Conservation (phyloP, 768 basidiomycete genomes). For the Suillus subluteus region DNA sequence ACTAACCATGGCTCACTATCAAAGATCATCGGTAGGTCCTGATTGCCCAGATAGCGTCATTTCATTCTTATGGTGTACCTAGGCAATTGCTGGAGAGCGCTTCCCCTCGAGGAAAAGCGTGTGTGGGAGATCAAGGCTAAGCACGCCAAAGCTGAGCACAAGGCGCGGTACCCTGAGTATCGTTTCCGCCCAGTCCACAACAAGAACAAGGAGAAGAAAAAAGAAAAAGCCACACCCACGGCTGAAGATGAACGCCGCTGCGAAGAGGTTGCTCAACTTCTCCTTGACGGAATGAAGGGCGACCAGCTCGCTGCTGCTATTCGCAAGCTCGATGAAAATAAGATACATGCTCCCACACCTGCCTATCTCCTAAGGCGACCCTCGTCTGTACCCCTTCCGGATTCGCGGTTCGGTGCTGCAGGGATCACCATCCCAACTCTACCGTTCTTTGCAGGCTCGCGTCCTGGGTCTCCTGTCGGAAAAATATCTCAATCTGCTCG, state of each 20-base stretch:
- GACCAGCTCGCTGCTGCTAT: constrained; percentile 67
- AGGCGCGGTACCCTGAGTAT: constrained; percentile 68
- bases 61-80: not conserved
- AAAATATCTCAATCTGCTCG: constrained; percentile 49
- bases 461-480: constrained; percentile 46
- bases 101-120: constrained; percentile 71
- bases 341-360: constrained; percentile 17
- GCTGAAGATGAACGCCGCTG: constrained; percentile 36
- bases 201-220: constrained; percentile 50
- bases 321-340: constrained; percentile 48
- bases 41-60: not conserved
- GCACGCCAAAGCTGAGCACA: constrained; percentile 74
- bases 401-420: constrained; percentile 34
- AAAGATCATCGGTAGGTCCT: constrained; percentile 45
- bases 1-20: constrained; percentile 52
- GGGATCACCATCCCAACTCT: constrained; percentile 47
- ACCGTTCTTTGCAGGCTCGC: constrained; percentile 43
- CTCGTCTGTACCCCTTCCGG: constrained; percentile 66
- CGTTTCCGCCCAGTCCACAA: constrained; percentile 49
- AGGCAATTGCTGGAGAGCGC: constrained; percentile 64
- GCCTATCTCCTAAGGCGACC: constrained; percentile 53
- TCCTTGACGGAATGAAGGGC: constrained; percentile 72
- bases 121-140: constrained; percentile 77
- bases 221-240: constrained; percentile 25
- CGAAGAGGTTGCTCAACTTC: constrained; percentile 62